These are phyloP conservation scores for Purpureocillium takamizusanense DNA, from an alignment of 2,329 filamentous ascomycete genomes.

Conservation along the genomic window DNA sequence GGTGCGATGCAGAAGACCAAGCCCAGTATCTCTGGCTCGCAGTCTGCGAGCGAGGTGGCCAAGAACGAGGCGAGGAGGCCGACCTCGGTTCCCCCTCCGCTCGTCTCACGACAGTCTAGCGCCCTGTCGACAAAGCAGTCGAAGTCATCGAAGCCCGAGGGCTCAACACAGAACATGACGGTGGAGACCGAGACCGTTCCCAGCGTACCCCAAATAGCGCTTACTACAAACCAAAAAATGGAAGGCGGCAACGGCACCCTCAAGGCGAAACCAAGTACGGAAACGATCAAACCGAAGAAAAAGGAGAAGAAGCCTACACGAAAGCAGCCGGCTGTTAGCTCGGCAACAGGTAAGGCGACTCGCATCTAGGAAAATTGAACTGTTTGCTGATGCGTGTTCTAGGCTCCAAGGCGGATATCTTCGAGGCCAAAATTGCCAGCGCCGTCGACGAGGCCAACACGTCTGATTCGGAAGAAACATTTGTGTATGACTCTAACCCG, in stretches of 20 bases:
- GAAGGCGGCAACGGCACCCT: conserved; percentile 63
- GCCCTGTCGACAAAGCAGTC: conserved; percentile 53
- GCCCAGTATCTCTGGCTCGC: conserved; percentile 36
- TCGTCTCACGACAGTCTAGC: conserved; percentile 57
- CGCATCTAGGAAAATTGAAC: neutral
- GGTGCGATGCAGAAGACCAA: conserved; percentile 36
- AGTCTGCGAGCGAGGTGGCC: conserved; percentile 53
- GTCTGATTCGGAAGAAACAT: conserved; percentile 95
- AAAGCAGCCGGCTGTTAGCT: conserved; percentile 63
- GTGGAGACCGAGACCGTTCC: conserved; percentile 95
- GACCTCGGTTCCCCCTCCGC: conserved; percentile 41
- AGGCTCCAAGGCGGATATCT: conserved; percentile 95
- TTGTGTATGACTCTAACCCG: conserved; percentile 97
- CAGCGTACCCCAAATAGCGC: conserved; percentile 75
- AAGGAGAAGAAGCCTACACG: conserved; percentile 75
- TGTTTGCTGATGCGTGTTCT: conserved; percentile 14
- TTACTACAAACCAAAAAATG: conserved; percentile 56
- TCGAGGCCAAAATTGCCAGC: conserved; percentile 92
- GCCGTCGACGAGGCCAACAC: conserved; percentile 94
- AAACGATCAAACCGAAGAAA: conserved; percentile 91
- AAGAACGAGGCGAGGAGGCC: conserved; percentile 31
- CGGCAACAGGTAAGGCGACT: conserved; percentile 58
- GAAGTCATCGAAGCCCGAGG: conserved; percentile 67
- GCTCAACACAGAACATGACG: conserved; percentile 83
- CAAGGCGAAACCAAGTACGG: conserved; percentile 80